Conservation (phyloP, 495 filamentous ascomycete species). For the Annulohypoxylon stygium region DNA sequence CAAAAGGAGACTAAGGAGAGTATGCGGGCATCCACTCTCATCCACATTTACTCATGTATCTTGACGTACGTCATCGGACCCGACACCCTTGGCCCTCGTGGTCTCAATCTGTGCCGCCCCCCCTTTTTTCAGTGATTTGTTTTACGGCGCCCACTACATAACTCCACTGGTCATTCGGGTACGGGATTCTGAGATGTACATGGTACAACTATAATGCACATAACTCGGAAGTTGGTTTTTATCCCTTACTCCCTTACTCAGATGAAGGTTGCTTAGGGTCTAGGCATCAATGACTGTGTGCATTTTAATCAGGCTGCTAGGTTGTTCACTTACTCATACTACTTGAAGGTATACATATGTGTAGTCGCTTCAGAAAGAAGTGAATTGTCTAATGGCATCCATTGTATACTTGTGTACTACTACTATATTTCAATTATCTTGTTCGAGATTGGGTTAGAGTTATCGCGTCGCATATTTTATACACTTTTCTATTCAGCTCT, state of each 20-base stretch:
- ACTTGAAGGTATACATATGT: not conserved
- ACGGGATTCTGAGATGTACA: not conserved
- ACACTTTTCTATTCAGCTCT: not conserved
- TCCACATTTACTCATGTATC: constrained; percentile 13
- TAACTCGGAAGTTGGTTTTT: not conserved
- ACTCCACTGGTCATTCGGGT: constrained; percentile 13
- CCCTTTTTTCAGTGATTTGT: constrained; percentile 7
- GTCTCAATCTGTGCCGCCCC: not conserved
- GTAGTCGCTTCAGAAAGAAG: too few relatives aligned
- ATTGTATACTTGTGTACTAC: not conserved
- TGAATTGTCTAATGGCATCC: not conserved
- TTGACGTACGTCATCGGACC: constrained; percentile 37
- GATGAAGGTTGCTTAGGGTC: not conserved
- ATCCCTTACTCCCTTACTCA: constrained; percentile 2
- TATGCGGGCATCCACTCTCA: not conserved
- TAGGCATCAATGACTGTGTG: not conserved
- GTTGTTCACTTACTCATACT: not conserved
- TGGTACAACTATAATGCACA: not conserved
- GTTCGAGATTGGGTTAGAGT: not conserved
- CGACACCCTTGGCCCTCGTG: constrained; percentile 16
- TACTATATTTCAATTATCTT: not conserved
- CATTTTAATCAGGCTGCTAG: not conserved
- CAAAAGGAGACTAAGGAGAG: not conserved
- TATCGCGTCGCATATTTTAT: constrained; percentile 4
- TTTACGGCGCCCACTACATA: constrained; percentile 4